phyloP scores from a whole-genome alignment of 805 yeast genomes.

The Cyberlindnera bimundalis region DNA sequence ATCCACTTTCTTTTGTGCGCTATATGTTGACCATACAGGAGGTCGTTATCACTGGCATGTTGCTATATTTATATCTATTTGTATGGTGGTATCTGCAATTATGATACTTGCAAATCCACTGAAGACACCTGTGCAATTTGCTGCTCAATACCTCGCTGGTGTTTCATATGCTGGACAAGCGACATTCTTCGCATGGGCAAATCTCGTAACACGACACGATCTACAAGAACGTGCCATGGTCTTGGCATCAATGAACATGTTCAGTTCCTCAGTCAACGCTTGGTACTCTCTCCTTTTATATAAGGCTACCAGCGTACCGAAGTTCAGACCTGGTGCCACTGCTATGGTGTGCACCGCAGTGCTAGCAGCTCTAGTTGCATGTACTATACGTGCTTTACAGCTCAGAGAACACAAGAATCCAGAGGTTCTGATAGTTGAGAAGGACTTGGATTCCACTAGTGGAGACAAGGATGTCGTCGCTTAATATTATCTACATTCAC shows the following conservation, averaged over 20 bases:
- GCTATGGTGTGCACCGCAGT: conserved; percentile 54
- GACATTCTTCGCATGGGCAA: conserved; percentile 61
- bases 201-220: conserved; percentile 54
- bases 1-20: conserved; percentile 41
- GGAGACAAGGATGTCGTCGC: background rate
- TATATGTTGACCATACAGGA: conserved; percentile 41
- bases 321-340: conserved; percentile 48
- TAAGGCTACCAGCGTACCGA: conserved; percentile 49
- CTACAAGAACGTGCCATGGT: conserved; percentile 62
- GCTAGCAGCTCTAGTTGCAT: conserved; percentile 39
- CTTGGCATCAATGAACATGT: conserved; percentile 64
- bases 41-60: conserved; percentile 49
- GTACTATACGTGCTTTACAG: conserved; percentile 42
- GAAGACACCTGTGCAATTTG: conserved; percentile 38
- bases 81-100: conserved; percentile 45
- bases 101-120: conserved; percentile 42
- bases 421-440: background rate
- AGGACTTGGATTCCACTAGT: background rate
- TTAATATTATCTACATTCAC: background rate
- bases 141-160: conserved; percentile 56
- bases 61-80: conserved; percentile 40
- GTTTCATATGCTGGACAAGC: conserved; percentile 58
- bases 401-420: conserved; percentile 29
- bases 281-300: conserved; percentile 61
- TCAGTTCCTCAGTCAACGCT: conserved; percentile 58